Evolutionary conservation across 2,329 filamentous ascomycete species (phyloP), one percentile per base, ranked within the genome.

Genomic region (Penicillium sp.): DNA sequence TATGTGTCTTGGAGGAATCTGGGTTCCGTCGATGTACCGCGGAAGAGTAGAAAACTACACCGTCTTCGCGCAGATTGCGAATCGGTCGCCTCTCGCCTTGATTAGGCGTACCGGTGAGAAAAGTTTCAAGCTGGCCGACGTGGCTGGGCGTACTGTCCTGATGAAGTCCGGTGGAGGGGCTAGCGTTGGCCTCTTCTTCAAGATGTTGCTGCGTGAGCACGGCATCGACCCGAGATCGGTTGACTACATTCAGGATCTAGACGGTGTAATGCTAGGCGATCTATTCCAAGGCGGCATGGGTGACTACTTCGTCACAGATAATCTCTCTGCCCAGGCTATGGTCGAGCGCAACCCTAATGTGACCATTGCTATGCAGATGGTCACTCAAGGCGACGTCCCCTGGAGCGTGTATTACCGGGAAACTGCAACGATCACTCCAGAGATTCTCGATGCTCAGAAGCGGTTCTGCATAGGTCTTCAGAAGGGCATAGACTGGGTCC

Each of bases 381-480:
- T 51, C 44, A 43, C 28, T 11, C 28, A 51, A 47, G 49, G 36
- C 5, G 49, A 51, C 30, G 24, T 51, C 24, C 49, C 49, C 9
- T 51, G 49, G 49, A 51, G 49, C 18, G 49, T 51, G 4, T 51
- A 51, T 39, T 51, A 51, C 31, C 49, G 49, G 16, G 49, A 51
- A 20, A 47, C 44, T 25, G 30, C 49, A 8, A 47, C 44, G 9
- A 46, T 51, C 13, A 51, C 49, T 22, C 39, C 49, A 11, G 44
- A 47, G 18, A 20, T 51, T 3, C 30, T 51, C 10, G 38, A 51
- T 20, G 30, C 22, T 8, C 49, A 51, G 24, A 42, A 10, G 28
- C 38, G 49, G 11, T 51, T 51, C 16, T 51, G 31, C 22, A 42
- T 51, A 4, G 49, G 28, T n/a, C 49, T 51, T 33, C 14, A 25